Evolutionary conservation across 2,329 filamentous ascomycete species (phyloP), one percentile per base, ranked within the genome.

Genomic region (Penicillium griseofulvum): DNA sequence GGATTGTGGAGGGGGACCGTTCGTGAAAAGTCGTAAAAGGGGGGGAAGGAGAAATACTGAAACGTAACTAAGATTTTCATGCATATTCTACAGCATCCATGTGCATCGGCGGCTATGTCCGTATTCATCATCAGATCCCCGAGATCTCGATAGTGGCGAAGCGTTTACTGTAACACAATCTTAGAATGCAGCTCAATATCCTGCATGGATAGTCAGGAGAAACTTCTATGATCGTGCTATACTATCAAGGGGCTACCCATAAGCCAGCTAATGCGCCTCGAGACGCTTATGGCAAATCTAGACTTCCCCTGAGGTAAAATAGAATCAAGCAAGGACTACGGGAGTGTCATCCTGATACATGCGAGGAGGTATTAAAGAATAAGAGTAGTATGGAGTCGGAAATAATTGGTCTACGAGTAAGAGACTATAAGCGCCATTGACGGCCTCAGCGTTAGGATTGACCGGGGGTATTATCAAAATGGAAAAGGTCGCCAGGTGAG

Each of bases 291-390:
- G 42, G 37, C 7, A 42, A 56, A 56, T 54, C 42, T 33, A 34
- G 34, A 45, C 47, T 48, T 29, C 37, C 22, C 39, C 56, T 61
- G 57, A 55, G 52, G 36, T 44, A 58, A 64, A 3, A 64, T 67
- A 67, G 61, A 64, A 61, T 57, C 49, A 72, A 69, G 69, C 69
- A 72, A 72, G 70, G 70, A 70, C 55, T 53, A 44, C 50, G 31
- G 52, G 41, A 48, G 49, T 55, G 48, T 48, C 57, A 54, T 49
- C 29, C 29, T 59, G 55, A 56, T 54, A 65, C 56, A 63, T 62
- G 62, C 60, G 62, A 71, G 62, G 64, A 66, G 65, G 55, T 52
- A 38, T 55, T 22, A 8, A 39, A 44, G 14, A 34, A 39, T 45
- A 28, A 26, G 19, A 42, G 33, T 41, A 43, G 17, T 43, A 31